phyloP scores from a whole-genome alignment of 2,329 filamentous ascomycete species.

The Lecanicillium sp. region DNA sequence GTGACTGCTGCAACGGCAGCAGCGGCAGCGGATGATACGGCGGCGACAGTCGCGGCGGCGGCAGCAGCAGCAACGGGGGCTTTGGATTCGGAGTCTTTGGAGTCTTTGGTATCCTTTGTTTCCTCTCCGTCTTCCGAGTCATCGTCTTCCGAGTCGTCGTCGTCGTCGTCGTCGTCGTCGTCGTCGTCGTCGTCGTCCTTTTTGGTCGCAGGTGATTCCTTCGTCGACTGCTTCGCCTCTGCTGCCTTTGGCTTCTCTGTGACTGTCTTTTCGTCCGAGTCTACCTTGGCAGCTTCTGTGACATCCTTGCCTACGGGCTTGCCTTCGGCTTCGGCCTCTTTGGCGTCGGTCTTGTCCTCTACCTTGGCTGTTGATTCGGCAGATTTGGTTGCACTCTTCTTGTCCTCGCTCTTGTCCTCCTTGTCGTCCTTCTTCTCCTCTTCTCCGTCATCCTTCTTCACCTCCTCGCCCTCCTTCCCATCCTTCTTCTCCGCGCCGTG shows the following conservation, averaged over 20 bases:
- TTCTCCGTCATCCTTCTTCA: slow-evolving; percentile 7
- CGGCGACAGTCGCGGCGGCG: background rate
- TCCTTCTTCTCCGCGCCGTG: slow-evolving; percentile 36
- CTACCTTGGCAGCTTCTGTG: slow-evolving; percentile 9
- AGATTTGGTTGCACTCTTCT: background rate
- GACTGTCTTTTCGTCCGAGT: background rate
- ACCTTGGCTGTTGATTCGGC: slow-evolving; percentile 17
- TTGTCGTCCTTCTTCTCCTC: slow-evolving; percentile 12
- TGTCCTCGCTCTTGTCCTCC: slow-evolving; percentile 13
- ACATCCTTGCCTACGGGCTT: slow-evolving; percentile 12
- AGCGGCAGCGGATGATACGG: slow-evolving; percentile 2
- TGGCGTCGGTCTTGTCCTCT: slow-evolving; percentile 27
- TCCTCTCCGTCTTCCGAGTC: slow-evolving; percentile 15
- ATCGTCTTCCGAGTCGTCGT: slow-evolving; percentile 14
- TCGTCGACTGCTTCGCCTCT: background rate
- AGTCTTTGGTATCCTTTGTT: background rate
- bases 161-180: slow-evolving; percentile 8
- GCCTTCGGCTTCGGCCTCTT: slow-evolving; percentile 15
- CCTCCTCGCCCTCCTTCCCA: slow-evolving; percentile 18
- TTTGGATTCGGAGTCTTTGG: background rate
- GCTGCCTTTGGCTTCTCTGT: background rate
- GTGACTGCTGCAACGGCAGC: slow-evolving; percentile 2
- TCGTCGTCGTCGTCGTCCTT: background rate
- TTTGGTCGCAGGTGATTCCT: too few species aligned
- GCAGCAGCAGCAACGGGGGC: background rate